Conservation (phyloP, 495 filamentous ascomycete genomes). For the Neurospora discreta region DNA sequence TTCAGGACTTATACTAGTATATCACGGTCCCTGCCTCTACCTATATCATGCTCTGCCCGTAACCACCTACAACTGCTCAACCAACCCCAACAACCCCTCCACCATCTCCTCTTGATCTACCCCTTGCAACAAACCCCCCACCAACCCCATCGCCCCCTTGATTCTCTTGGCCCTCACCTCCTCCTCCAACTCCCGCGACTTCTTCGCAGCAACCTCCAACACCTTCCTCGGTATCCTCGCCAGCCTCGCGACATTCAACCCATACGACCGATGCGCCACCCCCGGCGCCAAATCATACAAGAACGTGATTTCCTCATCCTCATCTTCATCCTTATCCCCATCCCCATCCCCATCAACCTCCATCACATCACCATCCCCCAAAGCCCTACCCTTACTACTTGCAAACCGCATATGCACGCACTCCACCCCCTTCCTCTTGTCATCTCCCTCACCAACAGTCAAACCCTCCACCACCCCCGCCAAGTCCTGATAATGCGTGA, state of each 20-base stretch:
- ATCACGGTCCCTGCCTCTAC: too few species aligned
- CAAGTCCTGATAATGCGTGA: constrained; percentile 92
- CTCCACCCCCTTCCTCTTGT: constrained; percentile 32
- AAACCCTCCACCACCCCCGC: constrained; percentile 52
- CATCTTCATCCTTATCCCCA: constrained; percentile 11
- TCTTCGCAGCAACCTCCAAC: constrained; percentile 63
- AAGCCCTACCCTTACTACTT: neutral
- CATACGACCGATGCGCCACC: constrained; percentile 86
- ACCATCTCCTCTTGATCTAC: constrained; percentile 22
- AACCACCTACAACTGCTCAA: constrained; percentile 27
- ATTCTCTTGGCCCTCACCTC: constrained; percentile 49
- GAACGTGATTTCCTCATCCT: constrained; percentile 59
- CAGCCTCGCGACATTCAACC: constrained; percentile 82
- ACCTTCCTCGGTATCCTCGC: constrained; percentile 70
- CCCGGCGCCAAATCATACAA: constrained; percentile 77
- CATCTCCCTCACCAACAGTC: neutral
- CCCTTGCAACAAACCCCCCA: constrained; percentile 29
- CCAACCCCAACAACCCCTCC: constrained; percentile 34
- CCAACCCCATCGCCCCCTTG: constrained; percentile 34
- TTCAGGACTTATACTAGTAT: too few species aligned
- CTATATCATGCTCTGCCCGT: too few species aligned
- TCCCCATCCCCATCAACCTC: constrained; percentile 14
- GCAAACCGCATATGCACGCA: constrained; percentile 83
- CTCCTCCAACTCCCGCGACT: constrained; percentile 72
- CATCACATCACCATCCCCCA: constrained; percentile 9